Conservation (phyloP, 1,139 yeast genomes). For the Debaryomyces robertsiae region DNA sequence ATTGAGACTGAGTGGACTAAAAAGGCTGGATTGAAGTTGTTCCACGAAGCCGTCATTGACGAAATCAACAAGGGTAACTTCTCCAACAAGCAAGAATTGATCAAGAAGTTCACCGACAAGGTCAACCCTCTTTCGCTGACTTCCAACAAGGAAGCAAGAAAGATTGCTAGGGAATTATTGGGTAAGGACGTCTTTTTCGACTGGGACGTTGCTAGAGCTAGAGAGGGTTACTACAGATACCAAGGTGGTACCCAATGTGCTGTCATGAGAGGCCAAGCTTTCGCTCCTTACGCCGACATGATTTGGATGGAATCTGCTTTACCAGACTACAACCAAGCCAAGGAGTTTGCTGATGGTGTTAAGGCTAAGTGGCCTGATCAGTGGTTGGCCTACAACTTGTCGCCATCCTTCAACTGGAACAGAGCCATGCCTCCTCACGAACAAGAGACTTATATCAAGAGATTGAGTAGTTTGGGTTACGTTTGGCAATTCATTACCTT, state of each 20-base stretch:
- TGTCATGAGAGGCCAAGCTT: conserved; percentile 95
- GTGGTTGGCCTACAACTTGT: conserved; percentile 94
- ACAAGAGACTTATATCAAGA: conserved; percentile 86
- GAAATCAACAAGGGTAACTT: conserved; percentile 66
- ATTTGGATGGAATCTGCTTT: conserved; percentile 99
- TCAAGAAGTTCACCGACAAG: conserved; percentile 64
- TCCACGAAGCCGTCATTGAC: conserved; percentile 89
- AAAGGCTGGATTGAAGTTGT: conserved; percentile 83
- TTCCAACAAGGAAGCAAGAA: conserved; percentile 80
- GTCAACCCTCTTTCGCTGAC: conserved; percentile 76
- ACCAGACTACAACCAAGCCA: conserved; percentile 92
- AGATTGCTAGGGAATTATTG: conserved; percentile 70
- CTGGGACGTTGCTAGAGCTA: conserved; percentile 95
- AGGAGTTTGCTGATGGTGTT: conserved; percentile 93
- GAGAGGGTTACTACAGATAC: conserved; percentile 98
- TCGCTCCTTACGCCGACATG: conserved; percentile 92
- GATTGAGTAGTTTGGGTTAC: conserved; percentile 88
- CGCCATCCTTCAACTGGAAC: conserved; percentile 98
- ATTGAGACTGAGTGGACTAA: conserved; percentile 84
- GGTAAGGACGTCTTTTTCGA: conserved; percentile 88
- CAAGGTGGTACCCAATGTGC: conserved; percentile 97
- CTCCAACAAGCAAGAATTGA: conserved; percentile 65
- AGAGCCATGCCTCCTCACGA: conserved; percentile 86
- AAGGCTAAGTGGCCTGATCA: conserved; percentile 79
- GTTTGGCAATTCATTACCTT: conserved; percentile 98